Base-by-base conservation (phyloP, 331 rosid genomes). In the Pyracantha coccinea region DNA sequence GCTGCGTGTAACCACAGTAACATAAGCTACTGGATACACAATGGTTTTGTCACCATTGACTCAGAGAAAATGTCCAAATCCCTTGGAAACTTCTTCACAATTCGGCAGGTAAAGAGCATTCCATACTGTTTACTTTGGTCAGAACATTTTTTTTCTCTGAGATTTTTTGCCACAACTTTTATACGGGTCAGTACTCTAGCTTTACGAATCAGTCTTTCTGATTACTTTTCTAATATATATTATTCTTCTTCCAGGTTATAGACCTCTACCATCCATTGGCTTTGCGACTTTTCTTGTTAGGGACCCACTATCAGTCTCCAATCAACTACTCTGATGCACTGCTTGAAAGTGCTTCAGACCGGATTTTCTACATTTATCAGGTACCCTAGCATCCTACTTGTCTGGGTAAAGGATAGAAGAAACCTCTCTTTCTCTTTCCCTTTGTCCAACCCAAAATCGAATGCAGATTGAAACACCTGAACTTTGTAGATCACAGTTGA, bases 341-440 rank as follows among this genome's bases (percentile, higher is more conserved):
- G 81, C 97, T 95, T 55, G 99, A 92, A 88, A 90, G 92, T 83
- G 92, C 97, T 82, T 95, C 99, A n/a, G 99, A 95, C 50, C 93
- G 99, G 79, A 71, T 89, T 79, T 92, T 78, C 86, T 95, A 90
- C 83, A 85, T 95, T 63, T 95, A 87, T 29, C 97, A 95, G 97
- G 99, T 95, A 83, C 72, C 32, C 8, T 20, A 52, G 19, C 44
- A 25, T 61, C 57, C 31, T 53, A 14, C 61, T 67, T 55, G 62
- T 32, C 44, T 6, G 2, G 24, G 20, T 5, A 0, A 19, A 35
- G 11, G 20, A 29, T 62, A 16, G 67, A 62, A 62, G 35, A 58
- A 58, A 12, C 38, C 38, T 62, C 38, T 61, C 38, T 27, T 8
- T 27, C 67, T 27, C 67, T 5, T 13, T 31, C 45, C 45, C 33